phyloP scores from a whole-genome alignment of 768 basidiomycete species.

The Lactarius akahatsu region DNA sequence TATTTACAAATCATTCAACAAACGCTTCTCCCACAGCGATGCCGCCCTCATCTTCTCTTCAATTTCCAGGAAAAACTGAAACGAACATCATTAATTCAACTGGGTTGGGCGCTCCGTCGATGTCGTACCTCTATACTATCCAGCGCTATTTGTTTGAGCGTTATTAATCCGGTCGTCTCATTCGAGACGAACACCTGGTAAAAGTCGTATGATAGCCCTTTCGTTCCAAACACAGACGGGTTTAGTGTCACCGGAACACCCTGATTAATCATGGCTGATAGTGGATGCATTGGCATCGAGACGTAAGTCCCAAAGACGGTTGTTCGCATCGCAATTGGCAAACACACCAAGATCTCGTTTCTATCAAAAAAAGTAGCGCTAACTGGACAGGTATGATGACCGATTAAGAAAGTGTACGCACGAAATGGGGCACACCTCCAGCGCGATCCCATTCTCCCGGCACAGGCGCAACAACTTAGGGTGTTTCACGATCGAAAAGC shows the following conservation, averaged over 20 bases:
- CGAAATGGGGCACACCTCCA: slow-evolving; percentile 84
- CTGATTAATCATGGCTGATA: slow-evolving; percentile 69
- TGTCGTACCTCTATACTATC: slow-evolving; percentile 58
- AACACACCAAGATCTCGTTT: slow-evolving; percentile 66
- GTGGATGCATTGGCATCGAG: slow-evolving; percentile 77
- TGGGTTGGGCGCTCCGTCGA: not conserved
- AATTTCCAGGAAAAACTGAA: slow-evolving; percentile 17
- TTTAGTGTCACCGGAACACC: slow-evolving; percentile 69
- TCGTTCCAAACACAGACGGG: slow-evolving; percentile 69
- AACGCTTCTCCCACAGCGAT: slow-evolving; percentile 16
- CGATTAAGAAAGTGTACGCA: slow-evolving; percentile 39
- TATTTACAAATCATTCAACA: not conserved
- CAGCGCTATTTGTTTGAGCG: slow-evolving; percentile 59
- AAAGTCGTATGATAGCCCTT: slow-evolving; percentile 77
- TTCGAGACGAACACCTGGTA: slow-evolving; percentile 75
- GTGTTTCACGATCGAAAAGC: slow-evolving; percentile 76
- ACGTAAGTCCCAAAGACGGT: slow-evolving; percentile 57
- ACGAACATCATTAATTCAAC: not conserved
- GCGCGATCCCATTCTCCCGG: slow-evolving; percentile 56
- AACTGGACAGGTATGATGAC: slow-evolving; percentile 7
- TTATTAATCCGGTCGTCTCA: slow-evolving; percentile 62
- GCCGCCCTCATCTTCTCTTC: slow-evolving; percentile 18
- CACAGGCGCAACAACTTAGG: slow-evolving; percentile 70
- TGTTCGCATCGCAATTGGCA: not conserved
- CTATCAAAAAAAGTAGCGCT: slow-evolving; percentile 38